phyloP scores from a whole-genome alignment of 805 yeast species.

The Kluyveromyces starmeri region DNA sequence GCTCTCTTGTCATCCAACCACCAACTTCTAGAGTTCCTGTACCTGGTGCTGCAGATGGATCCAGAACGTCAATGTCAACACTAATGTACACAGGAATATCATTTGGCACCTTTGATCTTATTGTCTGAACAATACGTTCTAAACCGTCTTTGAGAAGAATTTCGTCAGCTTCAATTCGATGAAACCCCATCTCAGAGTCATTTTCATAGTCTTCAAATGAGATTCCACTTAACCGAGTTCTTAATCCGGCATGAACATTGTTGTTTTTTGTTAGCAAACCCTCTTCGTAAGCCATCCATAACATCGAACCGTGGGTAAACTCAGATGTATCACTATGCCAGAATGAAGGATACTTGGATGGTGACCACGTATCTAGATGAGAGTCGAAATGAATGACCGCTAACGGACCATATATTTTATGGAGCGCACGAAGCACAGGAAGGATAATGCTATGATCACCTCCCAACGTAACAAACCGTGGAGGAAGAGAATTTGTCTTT shows the following conservation, averaged over 20 bases:
- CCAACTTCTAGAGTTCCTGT: slow-evolving; percentile 77
- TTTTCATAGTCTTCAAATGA: slow-evolving; percentile 54
- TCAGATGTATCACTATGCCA: slow-evolving; percentile 51
- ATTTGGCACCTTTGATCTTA: slow-evolving; percentile 47
- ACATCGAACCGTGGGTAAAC: slow-evolving; percentile 78
- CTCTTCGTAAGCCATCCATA: slow-evolving; percentile 71
- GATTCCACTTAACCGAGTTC: slow-evolving; percentile 61
- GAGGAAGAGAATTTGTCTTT: slow-evolving; percentile 31
- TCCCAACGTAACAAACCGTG: slow-evolving; percentile 64
- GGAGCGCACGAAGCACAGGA: slow-evolving; percentile 61
- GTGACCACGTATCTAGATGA: slow-evolving; percentile 77
- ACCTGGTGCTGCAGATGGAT: slow-evolving; percentile 67
- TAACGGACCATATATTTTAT: slow-evolving; percentile 53
- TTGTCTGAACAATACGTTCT: slow-evolving; percentile 45
- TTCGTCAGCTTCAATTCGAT: slow-evolving; percentile 63
- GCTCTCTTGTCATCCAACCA: slow-evolving; percentile 61
- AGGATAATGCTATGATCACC: slow-evolving; percentile 76
- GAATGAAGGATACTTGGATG: slow-evolving; percentile 56
- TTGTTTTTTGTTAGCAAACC: slow-evolving; percentile 46
- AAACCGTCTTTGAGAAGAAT: slow-evolving; percentile 61
- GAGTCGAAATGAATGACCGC: slow-evolving; percentile 80
- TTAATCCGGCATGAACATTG: slow-evolving; percentile 67
- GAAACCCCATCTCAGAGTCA: slow-evolving; percentile 62
- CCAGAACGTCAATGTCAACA: slow-evolving; percentile 72
- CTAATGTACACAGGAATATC: slow-evolving; percentile 64